phyloP scores from a whole-genome alignment of 176 grass and related monocot species.

The Poa annua region DNA sequence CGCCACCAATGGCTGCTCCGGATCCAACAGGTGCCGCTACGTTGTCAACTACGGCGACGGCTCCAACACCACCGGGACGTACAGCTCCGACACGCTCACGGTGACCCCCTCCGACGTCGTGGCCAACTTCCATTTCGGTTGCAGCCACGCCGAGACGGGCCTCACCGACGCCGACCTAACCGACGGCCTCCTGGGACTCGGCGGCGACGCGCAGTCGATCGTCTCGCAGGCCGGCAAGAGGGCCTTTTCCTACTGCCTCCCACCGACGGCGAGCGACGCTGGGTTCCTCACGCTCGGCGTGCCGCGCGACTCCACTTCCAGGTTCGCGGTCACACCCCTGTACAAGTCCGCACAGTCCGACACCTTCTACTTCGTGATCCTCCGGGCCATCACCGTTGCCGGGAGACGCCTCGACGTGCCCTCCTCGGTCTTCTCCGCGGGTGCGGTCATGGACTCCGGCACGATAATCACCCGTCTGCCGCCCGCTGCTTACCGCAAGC shows the following conservation, averaged over 20 bases:
- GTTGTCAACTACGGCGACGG: slow-evolving; percentile 69
- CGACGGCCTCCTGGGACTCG: background rate
- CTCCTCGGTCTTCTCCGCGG: slow-evolving; percentile 50
- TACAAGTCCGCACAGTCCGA: slow-evolving; percentile 37
- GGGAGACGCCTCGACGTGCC: slow-evolving; percentile 46
- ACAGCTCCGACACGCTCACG: slow-evolving; percentile 64
- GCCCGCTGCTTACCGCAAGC: slow-evolving; percentile 60
- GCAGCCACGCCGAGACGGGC: slow-evolving; percentile 61
- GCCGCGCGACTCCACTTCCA: background rate
- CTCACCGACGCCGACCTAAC: slow-evolving; percentile 28
- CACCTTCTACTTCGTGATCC: slow-evolving; percentile 72
- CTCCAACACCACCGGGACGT: slow-evolving; percentile 71
- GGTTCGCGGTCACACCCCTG: slow-evolving; percentile 56
- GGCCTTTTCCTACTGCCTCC: slow-evolving; percentile 83
- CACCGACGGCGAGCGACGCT: slow-evolving; percentile 43
- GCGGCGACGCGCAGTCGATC: slow-evolving; percentile 43
- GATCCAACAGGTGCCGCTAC: slow-evolving; percentile 52
- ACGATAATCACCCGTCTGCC: slow-evolving; percentile 76
- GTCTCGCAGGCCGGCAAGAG: slow-evolving; percentile 62
- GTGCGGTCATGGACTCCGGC: slow-evolving; percentile 78
- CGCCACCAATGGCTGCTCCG: slow-evolving; percentile 40
- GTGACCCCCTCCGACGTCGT: slow-evolving; percentile 36
- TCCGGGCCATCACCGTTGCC: slow-evolving; percentile 59
- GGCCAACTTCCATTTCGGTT: slow-evolving; percentile 58
- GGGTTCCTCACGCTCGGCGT: slow-evolving; percentile 74